Conservation (phyloP, 2,329 filamentous ascomycete species). For the Nemania sp. region DNA sequence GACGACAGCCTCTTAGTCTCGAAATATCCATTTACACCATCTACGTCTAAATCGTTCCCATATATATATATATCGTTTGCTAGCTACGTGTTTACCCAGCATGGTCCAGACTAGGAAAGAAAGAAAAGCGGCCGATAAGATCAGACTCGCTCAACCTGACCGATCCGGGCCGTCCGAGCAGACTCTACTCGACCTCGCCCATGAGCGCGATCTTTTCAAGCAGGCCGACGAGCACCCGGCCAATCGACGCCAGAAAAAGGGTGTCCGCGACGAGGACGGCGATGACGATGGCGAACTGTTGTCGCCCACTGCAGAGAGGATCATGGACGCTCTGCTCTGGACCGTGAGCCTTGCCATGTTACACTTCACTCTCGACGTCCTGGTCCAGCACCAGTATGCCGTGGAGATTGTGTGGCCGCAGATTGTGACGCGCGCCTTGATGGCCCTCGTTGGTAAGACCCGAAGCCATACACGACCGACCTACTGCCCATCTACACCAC, state of each 20-base stretch:
- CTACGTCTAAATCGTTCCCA: no score
- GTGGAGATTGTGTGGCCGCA: constrained; percentile 70
- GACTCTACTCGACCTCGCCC: constrained; percentile 80
- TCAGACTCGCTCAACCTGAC: constrained; percentile 77
- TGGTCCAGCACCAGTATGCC: constrained; percentile 84
- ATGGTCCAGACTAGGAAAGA: constrained; percentile 66
- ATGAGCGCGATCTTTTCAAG: constrained; percentile 70
- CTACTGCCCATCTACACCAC: background rate
- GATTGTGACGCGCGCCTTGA: constrained; percentile 64
- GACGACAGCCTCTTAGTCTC: no score
- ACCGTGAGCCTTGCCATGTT: constrained; percentile 74
- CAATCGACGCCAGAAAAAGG: constrained; percentile 44
- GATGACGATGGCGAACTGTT: constrained; percentile 48
- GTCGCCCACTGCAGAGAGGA: constrained; percentile 61
- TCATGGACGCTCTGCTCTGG: constrained; percentile 70
- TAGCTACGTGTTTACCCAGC: no score
- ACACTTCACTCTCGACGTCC: constrained; percentile 81
- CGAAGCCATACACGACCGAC: no score
- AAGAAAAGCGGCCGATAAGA: constrained; percentile 58
- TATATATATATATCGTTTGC: no score
- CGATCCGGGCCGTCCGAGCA: constrained; percentile 70
- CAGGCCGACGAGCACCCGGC: constrained; percentile 59
- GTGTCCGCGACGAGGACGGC: constrained; percentile 48
- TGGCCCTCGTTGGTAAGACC: constrained; percentile 64
- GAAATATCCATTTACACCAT: no score